Conservation (phyloP, 2,329 filamentous ascomycete species). For the Coniochaeta sp. region DNA sequence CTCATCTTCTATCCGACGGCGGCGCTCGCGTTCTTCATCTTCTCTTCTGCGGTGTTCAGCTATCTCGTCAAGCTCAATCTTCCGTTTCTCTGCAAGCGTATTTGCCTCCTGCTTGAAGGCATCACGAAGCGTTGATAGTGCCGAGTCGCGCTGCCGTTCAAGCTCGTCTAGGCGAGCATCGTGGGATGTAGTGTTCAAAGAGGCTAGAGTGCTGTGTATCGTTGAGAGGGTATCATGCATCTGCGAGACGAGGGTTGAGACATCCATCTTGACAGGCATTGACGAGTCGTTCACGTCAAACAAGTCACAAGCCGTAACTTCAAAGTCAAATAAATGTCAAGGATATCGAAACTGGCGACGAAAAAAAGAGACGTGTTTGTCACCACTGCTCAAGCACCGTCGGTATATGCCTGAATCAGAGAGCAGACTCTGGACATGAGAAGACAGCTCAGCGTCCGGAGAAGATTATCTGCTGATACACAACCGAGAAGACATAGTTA, state of each 20-base stretch:
- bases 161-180: constrained; percentile 28
- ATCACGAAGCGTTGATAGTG: constrained; percentile 21
- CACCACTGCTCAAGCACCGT: not conserved
- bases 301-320: not conserved
- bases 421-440: not conserved
- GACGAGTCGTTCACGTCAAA: not conserved
- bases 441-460: not conserved
- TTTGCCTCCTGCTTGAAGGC: constrained; percentile 23
- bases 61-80: constrained; percentile 22
- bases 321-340: not conserved
- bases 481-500: not conserved
- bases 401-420: not conserved
- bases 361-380: not conserved
- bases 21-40: constrained; percentile 30
- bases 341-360: not conserved
- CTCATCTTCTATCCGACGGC: constrained; percentile 27
- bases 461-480: not conserved
- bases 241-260: constrained; percentile 30
- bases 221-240: constrained; percentile 33
- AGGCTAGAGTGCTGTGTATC: constrained; percentile 28
- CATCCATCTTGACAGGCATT: constrained; percentile 18
- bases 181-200: constrained; percentile 23
- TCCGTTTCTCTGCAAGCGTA: constrained; percentile 19
- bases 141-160: constrained; percentile 27
- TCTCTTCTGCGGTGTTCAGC: constrained; percentile 27